Conservation (phyloP, 2,329 filamentous ascomycete species). For the Parastagonospora nodorum region DNA sequence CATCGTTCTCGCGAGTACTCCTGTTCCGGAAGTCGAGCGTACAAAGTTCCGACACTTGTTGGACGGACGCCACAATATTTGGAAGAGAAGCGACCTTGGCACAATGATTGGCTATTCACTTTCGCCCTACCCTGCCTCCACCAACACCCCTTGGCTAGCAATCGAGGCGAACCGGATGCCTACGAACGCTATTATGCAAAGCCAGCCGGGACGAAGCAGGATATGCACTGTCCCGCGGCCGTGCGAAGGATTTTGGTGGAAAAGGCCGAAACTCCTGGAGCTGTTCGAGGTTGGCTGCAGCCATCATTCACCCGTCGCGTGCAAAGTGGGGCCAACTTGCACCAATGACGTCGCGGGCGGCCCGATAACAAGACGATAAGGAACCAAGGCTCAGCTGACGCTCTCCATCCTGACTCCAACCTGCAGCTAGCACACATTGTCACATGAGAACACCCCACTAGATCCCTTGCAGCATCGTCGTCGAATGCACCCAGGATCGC, state of each 20-base stretch:
- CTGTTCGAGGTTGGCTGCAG: not conserved
- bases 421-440: conserved; percentile 37
- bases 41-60: conserved; percentile 3
- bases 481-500: conserved; percentile 43
- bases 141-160: conserved; percentile 3
- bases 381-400: conserved; percentile 10
- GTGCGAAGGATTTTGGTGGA: conserved; percentile 15
- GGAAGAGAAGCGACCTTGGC: not conserved
- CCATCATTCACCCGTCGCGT: conserved; percentile 18
- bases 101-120: conserved; percentile 11
- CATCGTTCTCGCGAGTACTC: conserved; percentile 4
- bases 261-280: conserved; percentile 15
- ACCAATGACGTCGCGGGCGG: conserved; percentile 27
- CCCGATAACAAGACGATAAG: conserved; percentile 29
- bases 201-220: conserved; percentile 13
- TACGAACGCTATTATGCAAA: conserved; percentile 9
- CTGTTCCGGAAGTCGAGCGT: conserved; percentile 1
- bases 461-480: conserved; percentile 25
- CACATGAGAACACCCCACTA: conserved; percentile 28
- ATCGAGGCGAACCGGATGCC: conserved; percentile 13
- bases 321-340: conserved; percentile 6
- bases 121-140: conserved; percentile 6
- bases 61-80: conserved; percentile 12
- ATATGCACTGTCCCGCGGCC: conserved; percentile 17
- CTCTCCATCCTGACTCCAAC: conserved; percentile 9